Percentiles rank a stretch among this genome's conserved stretches.
Conservation (phyloP, 805 yeast genomes). For the Yarrowia porcina region DNA sequence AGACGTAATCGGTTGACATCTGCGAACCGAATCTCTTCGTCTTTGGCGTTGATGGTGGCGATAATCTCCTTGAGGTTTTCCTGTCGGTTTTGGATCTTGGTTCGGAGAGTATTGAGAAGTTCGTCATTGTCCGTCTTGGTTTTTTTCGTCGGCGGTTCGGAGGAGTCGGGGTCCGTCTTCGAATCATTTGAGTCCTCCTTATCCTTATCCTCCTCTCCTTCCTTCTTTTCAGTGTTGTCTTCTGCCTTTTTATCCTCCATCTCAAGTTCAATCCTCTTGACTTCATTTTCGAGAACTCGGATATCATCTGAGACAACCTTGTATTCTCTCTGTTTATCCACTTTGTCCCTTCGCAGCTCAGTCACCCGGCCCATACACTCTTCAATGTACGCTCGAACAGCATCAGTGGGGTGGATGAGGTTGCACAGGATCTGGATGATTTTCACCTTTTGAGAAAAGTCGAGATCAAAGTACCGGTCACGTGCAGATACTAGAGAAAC, state of each 20-base stretch:
- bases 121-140: neutral
- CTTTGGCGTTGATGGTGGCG: conserved; percentile 41
- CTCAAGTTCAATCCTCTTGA: conserved; percentile 7
- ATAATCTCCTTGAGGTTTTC: conserved; percentile 36
- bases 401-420: conserved; percentile 54
- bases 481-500: conserved; percentile 51
- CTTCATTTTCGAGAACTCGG: conserved; percentile 32
- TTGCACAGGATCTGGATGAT: conserved; percentile 62
- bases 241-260: neutral
- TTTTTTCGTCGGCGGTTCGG: neutral
- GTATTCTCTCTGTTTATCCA: conserved; percentile 62
- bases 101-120: conserved; percentile 26
- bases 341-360: conserved; percentile 58
- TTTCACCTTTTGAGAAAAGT: conserved; percentile 53
- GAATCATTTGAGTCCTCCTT: neutral
- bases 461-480: conserved; percentile 55
- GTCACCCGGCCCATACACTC: conserved; percentile 63
- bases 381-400: conserved; percentile 64
- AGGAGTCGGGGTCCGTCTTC: no score
- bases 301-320: conserved; percentile 53
- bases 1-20: conserved; percentile 75
- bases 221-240: conserved; percentile 24
- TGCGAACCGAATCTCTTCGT: conserved; percentile 47
- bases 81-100: conserved; percentile 31
- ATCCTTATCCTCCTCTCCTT: neutral